Conservation (phyloP, 805 yeast species). For the Ogataea parapolymorpha region DNA sequence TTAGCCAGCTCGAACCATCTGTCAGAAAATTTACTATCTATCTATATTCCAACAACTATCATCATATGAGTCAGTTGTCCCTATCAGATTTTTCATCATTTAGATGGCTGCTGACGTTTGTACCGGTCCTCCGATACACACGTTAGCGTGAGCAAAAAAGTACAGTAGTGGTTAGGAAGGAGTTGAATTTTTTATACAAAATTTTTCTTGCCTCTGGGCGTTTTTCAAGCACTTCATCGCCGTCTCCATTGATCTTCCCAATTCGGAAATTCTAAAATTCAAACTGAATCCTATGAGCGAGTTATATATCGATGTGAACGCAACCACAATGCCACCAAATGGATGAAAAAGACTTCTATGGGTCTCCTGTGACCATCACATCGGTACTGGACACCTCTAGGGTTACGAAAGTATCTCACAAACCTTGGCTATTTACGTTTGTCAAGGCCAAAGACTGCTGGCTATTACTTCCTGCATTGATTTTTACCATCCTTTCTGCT, state of each 20-base stretch:
- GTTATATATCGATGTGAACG: no score
- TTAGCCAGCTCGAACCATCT: constrained; percentile 1
- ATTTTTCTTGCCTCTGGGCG: neutral
- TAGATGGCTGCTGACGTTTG: constrained; percentile 1
- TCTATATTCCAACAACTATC: constrained; percentile 12
- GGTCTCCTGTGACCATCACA: constrained; percentile 4
- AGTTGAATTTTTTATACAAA: neutral
- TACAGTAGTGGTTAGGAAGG: constrained; percentile 1
- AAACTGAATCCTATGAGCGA: neutral
- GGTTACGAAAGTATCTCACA: neutral
- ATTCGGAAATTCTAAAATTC: constrained; percentile 1
- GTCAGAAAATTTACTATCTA: constrained; percentile 11
- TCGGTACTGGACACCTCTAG: constrained; percentile 1
- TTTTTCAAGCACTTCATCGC: neutral
- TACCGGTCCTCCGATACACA: neutral
- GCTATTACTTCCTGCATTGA: constrained; percentile 17
- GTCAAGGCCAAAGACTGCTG: constrained; percentile 23
- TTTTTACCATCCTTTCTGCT: constrained; percentile 46
- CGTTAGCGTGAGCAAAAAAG: constrained; percentile 2
- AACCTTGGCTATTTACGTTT: constrained; percentile 25
- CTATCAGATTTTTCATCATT: constrained; percentile 13
- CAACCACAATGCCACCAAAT: neutral
- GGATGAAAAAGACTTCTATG: constrained; percentile 4
- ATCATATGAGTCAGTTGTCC: constrained; percentile 13
- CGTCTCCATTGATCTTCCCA: constrained; percentile 5